phyloP scores from a whole-genome alignment of 225 moss, liverwort and hornwort species.

The Sphagnum tenellum region DNA sequence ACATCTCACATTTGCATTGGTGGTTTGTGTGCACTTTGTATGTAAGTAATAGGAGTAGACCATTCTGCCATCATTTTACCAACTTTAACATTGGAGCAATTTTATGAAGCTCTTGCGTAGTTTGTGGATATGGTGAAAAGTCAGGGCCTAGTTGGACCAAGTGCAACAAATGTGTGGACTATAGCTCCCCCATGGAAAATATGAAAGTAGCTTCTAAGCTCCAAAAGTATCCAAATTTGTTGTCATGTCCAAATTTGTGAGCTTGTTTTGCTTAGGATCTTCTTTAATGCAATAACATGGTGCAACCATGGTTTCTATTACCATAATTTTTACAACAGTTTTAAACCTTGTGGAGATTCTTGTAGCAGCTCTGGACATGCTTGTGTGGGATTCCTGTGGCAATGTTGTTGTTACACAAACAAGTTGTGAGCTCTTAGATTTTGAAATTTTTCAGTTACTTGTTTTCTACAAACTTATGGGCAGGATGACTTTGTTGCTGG shows the following conservation, averaged over 20 bases:
- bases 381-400: no score
- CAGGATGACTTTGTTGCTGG: no score
- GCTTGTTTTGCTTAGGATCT: slow-evolving; percentile 1
- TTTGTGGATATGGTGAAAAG: slow-evolving; percentile 75
- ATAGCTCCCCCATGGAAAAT: slow-evolving; percentile 69
- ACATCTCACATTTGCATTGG: no score
- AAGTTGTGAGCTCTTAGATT: no score
- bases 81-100: slow-evolving; percentile 55
- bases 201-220: slow-evolving; percentile 46
- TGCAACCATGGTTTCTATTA: not conserved
- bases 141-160: slow-evolving; percentile 43
- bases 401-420: no score
- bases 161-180: slow-evolving; percentile 64
- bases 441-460: no score
- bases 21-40: no score
- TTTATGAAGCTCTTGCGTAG: slow-evolving; percentile 55
- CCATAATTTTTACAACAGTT: no score
- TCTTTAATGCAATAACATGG: slow-evolving; percentile 6
- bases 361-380: no score
- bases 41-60: slow-evolving; percentile 54
- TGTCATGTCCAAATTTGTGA: slow-evolving; percentile 11
- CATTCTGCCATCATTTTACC: slow-evolving; percentile 61
- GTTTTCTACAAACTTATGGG: no score
- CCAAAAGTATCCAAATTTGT: slow-evolving; percentile 15
- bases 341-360: no score